Conservation (phyloP, 2,329 filamentous ascomycete species). For the Aulographum hederae region DNA sequence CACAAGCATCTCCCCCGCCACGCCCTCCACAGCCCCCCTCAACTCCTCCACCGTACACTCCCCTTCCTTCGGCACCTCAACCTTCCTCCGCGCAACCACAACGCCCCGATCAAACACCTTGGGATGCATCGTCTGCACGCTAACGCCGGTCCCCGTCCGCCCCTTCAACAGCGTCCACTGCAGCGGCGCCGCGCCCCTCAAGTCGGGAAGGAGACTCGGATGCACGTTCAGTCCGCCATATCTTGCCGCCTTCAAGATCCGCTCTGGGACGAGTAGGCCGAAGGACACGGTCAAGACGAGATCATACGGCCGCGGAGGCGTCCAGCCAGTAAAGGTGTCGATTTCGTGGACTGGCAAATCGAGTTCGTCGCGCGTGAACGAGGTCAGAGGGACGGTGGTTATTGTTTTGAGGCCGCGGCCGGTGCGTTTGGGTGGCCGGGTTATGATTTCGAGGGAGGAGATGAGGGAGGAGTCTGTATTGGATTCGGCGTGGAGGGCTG, state of each 20-base stretch:
- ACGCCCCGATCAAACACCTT: constrained; percentile 59
- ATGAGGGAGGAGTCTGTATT: constrained; percentile 34
- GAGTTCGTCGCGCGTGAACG: constrained; percentile 23
- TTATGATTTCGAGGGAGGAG: constrained; percentile 68
- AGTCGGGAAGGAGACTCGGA: constrained; percentile 60
- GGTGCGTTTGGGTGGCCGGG: constrained; percentile 57
- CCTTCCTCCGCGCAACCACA: constrained; percentile 38
- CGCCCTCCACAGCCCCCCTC: not conserved
- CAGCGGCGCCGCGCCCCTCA: constrained; percentile 72
- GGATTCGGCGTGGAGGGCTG: constrained; percentile 43
- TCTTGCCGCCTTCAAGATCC: constrained; percentile 48
- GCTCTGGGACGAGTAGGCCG: constrained; percentile 67
- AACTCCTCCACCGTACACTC: not conserved
- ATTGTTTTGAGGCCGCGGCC: constrained; percentile 57
- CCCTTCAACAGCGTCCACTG: constrained; percentile 61
- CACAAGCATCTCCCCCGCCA: not conserved
- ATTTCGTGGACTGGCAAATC: constrained; percentile 52
- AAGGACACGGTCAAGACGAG: constrained; percentile 88
- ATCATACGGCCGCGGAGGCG: constrained; percentile 42
- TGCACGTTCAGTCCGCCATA: constrained; percentile 91
- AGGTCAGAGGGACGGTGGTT: constrained; percentile 27
- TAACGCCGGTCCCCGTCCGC: constrained; percentile 49
- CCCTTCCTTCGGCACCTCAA: not conserved
- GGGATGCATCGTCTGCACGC: constrained; percentile 71
- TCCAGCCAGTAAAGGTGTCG: constrained; percentile 71